Evolutionary conservation across 1,284 basidiomycete genomes (phyloP), one percentile per base, ranked within the genome.

Genomic region (Marasmius oreades): DNA sequence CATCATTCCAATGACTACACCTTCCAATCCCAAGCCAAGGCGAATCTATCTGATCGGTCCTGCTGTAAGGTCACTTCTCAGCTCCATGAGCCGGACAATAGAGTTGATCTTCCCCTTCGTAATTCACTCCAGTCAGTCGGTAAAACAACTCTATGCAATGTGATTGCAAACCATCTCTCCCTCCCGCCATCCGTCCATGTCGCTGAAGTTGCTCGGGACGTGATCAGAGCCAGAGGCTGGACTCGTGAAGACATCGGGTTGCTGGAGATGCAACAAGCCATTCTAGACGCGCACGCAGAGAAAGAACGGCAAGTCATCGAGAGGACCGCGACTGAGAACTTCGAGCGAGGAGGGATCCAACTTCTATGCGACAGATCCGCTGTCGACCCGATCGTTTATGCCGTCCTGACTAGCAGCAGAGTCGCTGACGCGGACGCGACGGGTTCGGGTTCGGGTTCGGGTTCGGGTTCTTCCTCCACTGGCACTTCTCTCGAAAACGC

Each of bases 291-390:
- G 1, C 83, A 87, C 57, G 57, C 82, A 53, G 63, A 69, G 34
- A 72, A 68, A 51, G 84, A 86, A 66, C 61, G 56, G 12, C 63
- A 64, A 20, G 69, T 51, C 51, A 39, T 48, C 64, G 63, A 57
- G 46, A 34, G 14, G 48, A 60, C 36, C 16, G 47, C 37, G 20
- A 11, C 26, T 7, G n/a, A n/a, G 22, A 11, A 59, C 60, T 45
- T 58, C 62, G 3, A 61, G 80, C n/a, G 39, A 16, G 39, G 39
- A 42, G 39, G 39, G 1, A 42, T 42, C 16, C 39, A 42, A n/a
- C 61, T 79, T 36, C 67, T 86, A n/a, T 81, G 79, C 64, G 85
- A 87, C 63, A 72, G 85, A 59, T 86, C 85, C 12, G 82, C 79
- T 0, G 65, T 86, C 5, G 85, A 87, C 66, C 76, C 85, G 2